Evolutionary conservation across 306 rosid species (phyloP).

Genomic region (Psophocarpus tetragonolobus): DNA sequence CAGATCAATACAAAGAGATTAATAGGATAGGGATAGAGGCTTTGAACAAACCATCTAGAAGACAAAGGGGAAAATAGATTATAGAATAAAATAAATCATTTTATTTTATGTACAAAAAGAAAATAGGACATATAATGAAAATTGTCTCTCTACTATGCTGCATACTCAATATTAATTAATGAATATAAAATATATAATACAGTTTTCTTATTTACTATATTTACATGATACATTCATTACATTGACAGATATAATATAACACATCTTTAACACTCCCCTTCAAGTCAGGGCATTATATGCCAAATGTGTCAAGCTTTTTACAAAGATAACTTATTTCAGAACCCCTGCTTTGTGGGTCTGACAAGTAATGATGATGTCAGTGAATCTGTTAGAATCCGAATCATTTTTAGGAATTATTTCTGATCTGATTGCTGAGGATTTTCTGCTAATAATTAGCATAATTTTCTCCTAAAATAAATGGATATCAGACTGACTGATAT

Average conservation of each 20-base stretch:
- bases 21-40: neutral
- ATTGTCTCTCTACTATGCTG: neutral
- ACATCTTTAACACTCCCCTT: neutral
- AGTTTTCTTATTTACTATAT: neutral
- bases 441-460: neutral
- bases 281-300: neutral
- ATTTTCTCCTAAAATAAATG: neutral
- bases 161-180: neutral
- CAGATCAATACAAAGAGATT: neutral
- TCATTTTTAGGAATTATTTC: neutral
- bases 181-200: conserved; percentile 1
- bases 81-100: neutral
- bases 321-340: neutral
- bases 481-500: neutral
- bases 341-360: neutral
- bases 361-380: neutral
- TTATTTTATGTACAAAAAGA: neutral
- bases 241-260: neutral
- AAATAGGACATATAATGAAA: neutral
- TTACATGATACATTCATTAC: neutral
- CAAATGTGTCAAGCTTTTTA: neutral
- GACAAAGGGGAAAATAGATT: neutral
- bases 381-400: neutral
- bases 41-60: neutral
- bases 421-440: neutral